phyloP scores from a whole-genome alignment of 257 asterid species.

The Przewalskia tangutica region DNA sequence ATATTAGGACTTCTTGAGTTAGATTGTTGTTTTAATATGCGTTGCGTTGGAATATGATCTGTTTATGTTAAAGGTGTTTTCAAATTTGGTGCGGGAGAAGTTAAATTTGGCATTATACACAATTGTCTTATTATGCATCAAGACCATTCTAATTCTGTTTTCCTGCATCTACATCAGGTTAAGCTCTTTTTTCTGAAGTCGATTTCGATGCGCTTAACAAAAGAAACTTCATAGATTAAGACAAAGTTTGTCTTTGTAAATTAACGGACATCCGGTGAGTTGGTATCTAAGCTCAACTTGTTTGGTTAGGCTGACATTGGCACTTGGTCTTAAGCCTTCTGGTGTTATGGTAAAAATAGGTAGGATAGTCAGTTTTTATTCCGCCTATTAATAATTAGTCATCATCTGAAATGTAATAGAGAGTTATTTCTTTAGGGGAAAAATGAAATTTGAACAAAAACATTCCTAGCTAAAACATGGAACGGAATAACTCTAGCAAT shows the following conservation, averaged over 20 bases:
- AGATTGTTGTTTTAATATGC: neutral
- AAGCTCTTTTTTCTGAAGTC: neutral
- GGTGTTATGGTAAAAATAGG: too few species aligned
- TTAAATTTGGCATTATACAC: slow-evolving; percentile 2
- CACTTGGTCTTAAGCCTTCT: too few species aligned
- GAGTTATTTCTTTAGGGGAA: too few species aligned
- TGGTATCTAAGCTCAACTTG: neutral
- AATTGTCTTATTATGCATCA: neutral
- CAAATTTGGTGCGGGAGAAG: slow-evolving; percentile 8
- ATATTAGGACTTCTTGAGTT: neutral
- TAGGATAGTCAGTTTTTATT: too few species aligned
- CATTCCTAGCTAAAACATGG: too few species aligned
- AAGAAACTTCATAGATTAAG: too few species aligned
- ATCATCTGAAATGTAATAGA: too few species aligned
- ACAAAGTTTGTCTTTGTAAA: too few species aligned
- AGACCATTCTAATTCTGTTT: neutral
- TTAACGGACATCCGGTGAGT: neutral
- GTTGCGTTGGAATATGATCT: neutral
- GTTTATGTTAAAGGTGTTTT: neutral
- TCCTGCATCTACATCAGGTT: neutral
- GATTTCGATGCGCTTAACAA: neutral
- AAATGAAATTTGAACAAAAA: too few species aligned
- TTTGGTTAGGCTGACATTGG: too few species aligned
- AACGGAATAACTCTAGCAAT: too few species aligned
- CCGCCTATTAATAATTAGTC: too few species aligned